Base-by-base conservation (phyloP, 1,284 basidiomycete species). In the Cutaneotrichosporon mucoides region DNA sequence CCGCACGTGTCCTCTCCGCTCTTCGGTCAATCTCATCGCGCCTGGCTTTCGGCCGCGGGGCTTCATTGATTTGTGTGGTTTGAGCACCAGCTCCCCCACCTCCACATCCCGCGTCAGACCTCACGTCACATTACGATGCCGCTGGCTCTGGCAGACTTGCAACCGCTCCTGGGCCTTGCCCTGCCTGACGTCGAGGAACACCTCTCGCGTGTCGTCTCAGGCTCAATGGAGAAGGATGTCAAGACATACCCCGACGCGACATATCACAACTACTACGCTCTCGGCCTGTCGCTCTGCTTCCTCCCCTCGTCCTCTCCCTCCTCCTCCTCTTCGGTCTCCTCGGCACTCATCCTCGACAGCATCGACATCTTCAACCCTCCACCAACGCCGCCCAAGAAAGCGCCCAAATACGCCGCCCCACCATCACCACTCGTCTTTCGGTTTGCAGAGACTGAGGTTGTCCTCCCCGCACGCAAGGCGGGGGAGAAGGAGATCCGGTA, bases 191-290 rank as follows among this genome's bases (percentile, higher is more conserved):
- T 70, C 48, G 40, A 38, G 4, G 6, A 38, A 60, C 37, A 57
- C 65, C 44, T 36, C 48, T 10, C 45, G 58, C 11, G 24, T 60
- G 55, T 37, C 37, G 53, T 15, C 49, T 2, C 24, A 24, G 57
- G 40, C 15, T 36, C 46, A 36, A n/a, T 13, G 46, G 61, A 68
- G n/a, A 85, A 87, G 9, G 83, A 88, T 61, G 78, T 89, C 74
- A 91, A 90, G 73, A 79, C 85, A 0, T 94, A 90, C 75, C 74
- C 87, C 41, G 90, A 94, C 75, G 84, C 84, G 4, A 84, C 90
- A 60, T 96, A 92, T 79, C 84, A 88, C 79, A 93, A 90, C 76
- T 92, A 91, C 79, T 84, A 83, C 71, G 36, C 81, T 1, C 81
- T 92, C 40, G 92, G 91, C 10, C 67, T 94, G 67, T 92, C 90